These are phyloP conservation scores for Psidium guajava DNA, from an alignment of 345 rosid genomes.

Conservation along the genomic window DNA sequence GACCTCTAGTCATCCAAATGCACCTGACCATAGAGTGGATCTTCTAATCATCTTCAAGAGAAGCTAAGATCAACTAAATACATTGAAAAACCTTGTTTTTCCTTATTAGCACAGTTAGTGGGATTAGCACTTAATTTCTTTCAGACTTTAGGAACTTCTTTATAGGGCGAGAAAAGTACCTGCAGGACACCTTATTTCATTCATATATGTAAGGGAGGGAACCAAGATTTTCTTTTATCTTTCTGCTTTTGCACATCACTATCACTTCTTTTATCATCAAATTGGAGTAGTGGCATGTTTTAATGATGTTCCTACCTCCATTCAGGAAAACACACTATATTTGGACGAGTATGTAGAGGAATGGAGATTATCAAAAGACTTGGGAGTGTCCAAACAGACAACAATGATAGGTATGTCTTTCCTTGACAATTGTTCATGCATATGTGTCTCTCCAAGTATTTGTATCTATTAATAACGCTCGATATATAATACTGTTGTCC, in stretches of 20 bases:
- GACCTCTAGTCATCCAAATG: not conserved
- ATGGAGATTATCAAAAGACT: conserved; percentile 96
- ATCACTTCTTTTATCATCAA: not conserved
- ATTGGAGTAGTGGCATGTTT: not conserved
- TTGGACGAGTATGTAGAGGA: conserved; percentile 87
- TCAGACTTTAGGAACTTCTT: not conserved
- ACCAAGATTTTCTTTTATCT: not conserved
- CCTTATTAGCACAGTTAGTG: no score
- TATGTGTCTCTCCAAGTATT: not conserved
- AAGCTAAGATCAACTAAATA: not conserved
- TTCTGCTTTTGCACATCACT: not conserved
- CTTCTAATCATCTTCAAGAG: not conserved
- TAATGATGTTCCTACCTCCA: not conserved
- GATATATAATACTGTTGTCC: not conserved
- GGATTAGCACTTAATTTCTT: not conserved
- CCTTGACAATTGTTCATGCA: not conserved
- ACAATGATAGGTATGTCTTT: conserved; percentile 60
- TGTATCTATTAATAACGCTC: not conserved
- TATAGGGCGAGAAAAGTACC: not conserved
- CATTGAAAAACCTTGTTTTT: not conserved
- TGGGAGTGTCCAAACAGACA: conserved; percentile 93
- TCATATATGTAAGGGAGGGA: not conserved
- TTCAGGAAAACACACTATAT: conserved; percentile 87
- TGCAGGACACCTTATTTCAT: not conserved
- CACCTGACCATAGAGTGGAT: not conserved